These are phyloP conservation scores for Entoloma clypeatum DNA, from an alignment of 1,284 basidiomycete genomes.

Conservation along the genomic window DNA sequence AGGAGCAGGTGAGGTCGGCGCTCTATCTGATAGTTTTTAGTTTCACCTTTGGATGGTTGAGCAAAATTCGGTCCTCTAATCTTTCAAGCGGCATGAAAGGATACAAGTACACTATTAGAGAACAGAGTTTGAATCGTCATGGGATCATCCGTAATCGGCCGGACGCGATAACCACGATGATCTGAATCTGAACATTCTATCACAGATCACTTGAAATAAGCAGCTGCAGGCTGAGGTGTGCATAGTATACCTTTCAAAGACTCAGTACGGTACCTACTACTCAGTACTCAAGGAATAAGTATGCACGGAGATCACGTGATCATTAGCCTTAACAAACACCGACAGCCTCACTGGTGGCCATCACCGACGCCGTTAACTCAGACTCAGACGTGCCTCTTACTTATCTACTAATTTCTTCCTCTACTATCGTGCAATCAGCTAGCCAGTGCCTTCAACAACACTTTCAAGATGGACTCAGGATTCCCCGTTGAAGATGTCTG, in stretches of 20 bases:
- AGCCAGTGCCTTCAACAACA: not conserved
- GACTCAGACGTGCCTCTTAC: not conserved
- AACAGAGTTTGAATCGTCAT: not conserved
- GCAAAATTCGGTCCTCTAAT: constrained; percentile 35
- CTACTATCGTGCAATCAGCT: not conserved
- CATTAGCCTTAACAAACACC: too few relatives aligned
- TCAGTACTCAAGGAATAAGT: too few relatives aligned
- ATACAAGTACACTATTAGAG: not conserved
- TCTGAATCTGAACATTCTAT: too few relatives aligned
- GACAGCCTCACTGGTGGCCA: not conserved
- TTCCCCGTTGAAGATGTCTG: constrained; percentile 37
- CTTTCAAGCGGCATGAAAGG: constrained; percentile 48
- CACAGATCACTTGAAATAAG: too few relatives aligned
- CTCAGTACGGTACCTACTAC: too few relatives aligned
- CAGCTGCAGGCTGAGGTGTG: too few relatives aligned
- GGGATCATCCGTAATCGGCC: too few relatives aligned
- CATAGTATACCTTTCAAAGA: too few relatives aligned
- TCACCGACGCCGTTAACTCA: not conserved
- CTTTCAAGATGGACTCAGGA: constrained; percentile 52
- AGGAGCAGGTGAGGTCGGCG: constrained; percentile 2
- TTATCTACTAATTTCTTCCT: too few relatives aligned
- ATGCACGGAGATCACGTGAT: too few relatives aligned
- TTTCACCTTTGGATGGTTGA: constrained; percentile 52
- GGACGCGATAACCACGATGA: too few relatives aligned
- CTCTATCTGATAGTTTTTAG: not conserved